Evolutionary conservation across 768 basidiomycete genomes (phyloP).

Genomic region (Botryobasidium botryosum): DNA sequence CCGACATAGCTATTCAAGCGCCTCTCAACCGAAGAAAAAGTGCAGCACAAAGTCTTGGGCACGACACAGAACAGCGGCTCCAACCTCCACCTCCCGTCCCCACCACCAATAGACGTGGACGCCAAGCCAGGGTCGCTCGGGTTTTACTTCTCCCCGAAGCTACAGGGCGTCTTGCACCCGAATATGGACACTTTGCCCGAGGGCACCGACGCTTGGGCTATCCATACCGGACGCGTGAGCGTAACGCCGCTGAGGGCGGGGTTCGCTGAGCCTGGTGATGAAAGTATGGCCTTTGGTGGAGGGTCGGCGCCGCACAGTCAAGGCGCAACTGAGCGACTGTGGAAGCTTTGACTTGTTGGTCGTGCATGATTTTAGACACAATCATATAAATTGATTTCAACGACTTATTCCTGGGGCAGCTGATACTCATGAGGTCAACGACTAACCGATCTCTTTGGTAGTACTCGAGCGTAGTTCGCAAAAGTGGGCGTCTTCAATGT

Average conservation of each 20-base stretch:
- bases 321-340: too few species aligned
- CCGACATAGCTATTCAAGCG: too few species aligned
- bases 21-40: too few species aligned
- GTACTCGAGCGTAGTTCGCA: too few species aligned
- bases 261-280: slow-evolving; percentile 44
- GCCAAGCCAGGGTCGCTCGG: slow-evolving; percentile 26
- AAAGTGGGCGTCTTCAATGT: too few species aligned
- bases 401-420: slow-evolving; percentile 38
- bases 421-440: too few species aligned
- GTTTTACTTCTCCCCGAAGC: slow-evolving; percentile 65
- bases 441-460: too few species aligned
- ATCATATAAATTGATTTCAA: too few species aligned
- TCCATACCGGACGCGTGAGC: slow-evolving; percentile 49
- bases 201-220: slow-evolving; percentile 72
- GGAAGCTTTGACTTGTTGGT: too few species aligned
- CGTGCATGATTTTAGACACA: too few species aligned
- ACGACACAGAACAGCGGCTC: not conserved
- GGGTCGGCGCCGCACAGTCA: too few species aligned
- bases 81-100: not conserved
- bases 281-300: slow-evolving; percentile 1
- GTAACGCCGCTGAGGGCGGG: slow-evolving; percentile 63
- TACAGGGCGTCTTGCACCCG: slow-evolving; percentile 51
- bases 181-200: slow-evolving; percentile 39
- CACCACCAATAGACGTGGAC: not conserved
- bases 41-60: too few species aligned